Conservation (phyloP, 73 alveolate species). For the Effrenium voratum region DNA sequence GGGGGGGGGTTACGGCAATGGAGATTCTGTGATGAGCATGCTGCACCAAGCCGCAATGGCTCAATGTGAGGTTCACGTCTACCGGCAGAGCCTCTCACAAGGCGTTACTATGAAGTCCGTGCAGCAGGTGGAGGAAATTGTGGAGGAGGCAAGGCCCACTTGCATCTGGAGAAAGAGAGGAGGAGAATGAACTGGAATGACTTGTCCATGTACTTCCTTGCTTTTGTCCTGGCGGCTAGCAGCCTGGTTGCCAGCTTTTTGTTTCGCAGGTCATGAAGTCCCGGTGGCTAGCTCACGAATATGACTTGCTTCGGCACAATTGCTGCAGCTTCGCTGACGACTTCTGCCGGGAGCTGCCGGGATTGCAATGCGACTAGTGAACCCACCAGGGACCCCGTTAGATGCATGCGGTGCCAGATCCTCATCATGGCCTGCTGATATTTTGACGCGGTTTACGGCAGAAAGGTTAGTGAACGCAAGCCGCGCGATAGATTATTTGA, state of each 20-base stretch:
- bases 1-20: too few species aligned
- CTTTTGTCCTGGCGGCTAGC: not conserved
- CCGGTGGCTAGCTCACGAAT: conserved; percentile 41
- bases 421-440: too few species aligned
- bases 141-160: conserved; percentile 12
- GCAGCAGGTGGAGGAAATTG: not conserved
- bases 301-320: conserved; percentile 53
- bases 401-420: too few species aligned
- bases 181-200: not conserved
- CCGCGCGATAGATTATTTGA: too few species aligned
- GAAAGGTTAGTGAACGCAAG: too few species aligned
- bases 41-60: too few species aligned
- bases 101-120: conserved; percentile 27
- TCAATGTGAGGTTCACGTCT: conserved; percentile 48
- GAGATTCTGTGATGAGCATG: too few species aligned
- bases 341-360: conserved; percentile 57
- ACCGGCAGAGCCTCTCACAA: conserved; percentile 50
- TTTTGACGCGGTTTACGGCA: too few species aligned
- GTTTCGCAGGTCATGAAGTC: conserved; percentile 27
- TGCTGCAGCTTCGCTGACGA: conserved; percentile 81
- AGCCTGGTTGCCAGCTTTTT: not conserved
- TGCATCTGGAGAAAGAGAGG: not conserved
- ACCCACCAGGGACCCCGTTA: too few species aligned
- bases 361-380: not conserved
- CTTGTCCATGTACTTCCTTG: not conserved